Percentiles rank a stretch among this genome's conserved stretches.
These are phyloP conservation scores for Marasmius oreades DNA, from an alignment of 1,284 basidiomycete genomes.

Conservation along the genomic window DNA sequence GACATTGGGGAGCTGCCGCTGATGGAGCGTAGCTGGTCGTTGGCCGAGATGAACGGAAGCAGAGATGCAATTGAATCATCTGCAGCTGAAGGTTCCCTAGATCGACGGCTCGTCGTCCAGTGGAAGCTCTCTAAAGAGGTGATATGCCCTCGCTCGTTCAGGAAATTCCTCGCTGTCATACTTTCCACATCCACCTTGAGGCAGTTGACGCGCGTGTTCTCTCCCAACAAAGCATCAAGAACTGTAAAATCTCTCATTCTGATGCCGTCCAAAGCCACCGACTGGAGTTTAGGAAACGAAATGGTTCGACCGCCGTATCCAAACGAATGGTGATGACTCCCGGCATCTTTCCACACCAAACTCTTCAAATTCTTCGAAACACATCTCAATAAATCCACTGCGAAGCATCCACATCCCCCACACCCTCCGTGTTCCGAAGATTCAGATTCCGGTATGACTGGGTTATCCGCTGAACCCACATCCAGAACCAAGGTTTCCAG, in stretches of 20 bases:
- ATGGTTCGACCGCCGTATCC: conserved; percentile 3
- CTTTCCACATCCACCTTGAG: conserved; percentile 21
- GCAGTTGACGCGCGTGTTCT: conserved; percentile 15
- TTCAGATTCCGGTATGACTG: background rate
- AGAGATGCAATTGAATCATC: conserved; percentile 14
- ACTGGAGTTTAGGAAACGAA: conserved; percentile 21
- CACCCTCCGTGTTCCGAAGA: background rate
- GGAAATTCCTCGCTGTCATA: conserved; percentile 14
- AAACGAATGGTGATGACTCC: conserved; percentile 10
- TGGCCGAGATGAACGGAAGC: conserved; percentile 20
- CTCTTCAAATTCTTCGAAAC: conserved; percentile 19
- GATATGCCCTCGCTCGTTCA: conserved; percentile 20
- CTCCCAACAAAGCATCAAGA: conserved; percentile 18
- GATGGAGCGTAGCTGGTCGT: conserved; percentile 24
- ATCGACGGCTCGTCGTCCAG: conserved; percentile 15
- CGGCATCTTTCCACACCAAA: conserved; percentile 21
- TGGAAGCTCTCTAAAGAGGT: conserved; percentile 20
- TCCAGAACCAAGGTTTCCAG: conserved; percentile 21
- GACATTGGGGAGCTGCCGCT: conserved; percentile 17
- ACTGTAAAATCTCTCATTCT: conserved; percentile 13
- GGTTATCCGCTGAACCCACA: background rate
- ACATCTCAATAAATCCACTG: conserved; percentile 16
- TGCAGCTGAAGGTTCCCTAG: background rate
- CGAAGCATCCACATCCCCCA: conserved; percentile 9
- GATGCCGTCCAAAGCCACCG: conserved; percentile 18